Percentiles rank a stretch among this genome's conserved stretches.
phyloP scores from a whole-genome alignment of 208 protist species.

The Leishmania tropica region DNA sequence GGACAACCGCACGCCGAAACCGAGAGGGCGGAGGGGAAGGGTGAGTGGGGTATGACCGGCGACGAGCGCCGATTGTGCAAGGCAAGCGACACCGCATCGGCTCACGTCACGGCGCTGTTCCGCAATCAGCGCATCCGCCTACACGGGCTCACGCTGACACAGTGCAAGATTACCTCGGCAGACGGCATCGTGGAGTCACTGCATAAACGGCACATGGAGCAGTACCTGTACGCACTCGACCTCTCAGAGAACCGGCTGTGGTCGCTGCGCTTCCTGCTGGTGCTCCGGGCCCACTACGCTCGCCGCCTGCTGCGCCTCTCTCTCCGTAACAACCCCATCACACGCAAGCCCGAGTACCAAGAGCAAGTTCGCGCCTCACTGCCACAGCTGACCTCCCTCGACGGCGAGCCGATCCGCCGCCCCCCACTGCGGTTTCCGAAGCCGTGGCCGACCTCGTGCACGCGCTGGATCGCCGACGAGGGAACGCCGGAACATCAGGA shows the following conservation, averaged over 20 bases:
- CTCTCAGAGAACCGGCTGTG: slow-evolving; percentile 75
- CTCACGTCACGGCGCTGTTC: slow-evolving; percentile 24
- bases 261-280: slow-evolving; percentile 82
- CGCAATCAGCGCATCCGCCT: slow-evolving; percentile 34
- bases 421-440: slow-evolving; percentile 70
- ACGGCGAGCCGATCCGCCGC: slow-evolving; percentile 76
- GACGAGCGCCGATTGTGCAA: neutral
- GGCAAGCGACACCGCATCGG: neutral
- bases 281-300: slow-evolving; percentile 66
- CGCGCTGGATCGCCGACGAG: slow-evolving; percentile 8
- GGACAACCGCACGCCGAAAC: slow-evolving; percentile 1
- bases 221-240: slow-evolving; percentile 72
- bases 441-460: slow-evolving; percentile 48
- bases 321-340: slow-evolving; percentile 78
- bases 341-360: slow-evolving; percentile 86
- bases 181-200: slow-evolving; percentile 67
- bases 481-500: slow-evolving; percentile 12
- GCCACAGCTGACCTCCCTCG: slow-evolving; percentile 76
- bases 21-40: neutral
- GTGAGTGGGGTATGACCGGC: neutral
- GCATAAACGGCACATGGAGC: slow-evolving; percentile 53
- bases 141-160: slow-evolving; percentile 51
- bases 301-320: slow-evolving; percentile 79
- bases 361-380: slow-evolving; percentile 82
- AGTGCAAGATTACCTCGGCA: slow-evolving; percentile 58